phyloP scores from a whole-genome alignment of 352 stramenopile genomes.

The Hyaloperonospora brassicae region DNA sequence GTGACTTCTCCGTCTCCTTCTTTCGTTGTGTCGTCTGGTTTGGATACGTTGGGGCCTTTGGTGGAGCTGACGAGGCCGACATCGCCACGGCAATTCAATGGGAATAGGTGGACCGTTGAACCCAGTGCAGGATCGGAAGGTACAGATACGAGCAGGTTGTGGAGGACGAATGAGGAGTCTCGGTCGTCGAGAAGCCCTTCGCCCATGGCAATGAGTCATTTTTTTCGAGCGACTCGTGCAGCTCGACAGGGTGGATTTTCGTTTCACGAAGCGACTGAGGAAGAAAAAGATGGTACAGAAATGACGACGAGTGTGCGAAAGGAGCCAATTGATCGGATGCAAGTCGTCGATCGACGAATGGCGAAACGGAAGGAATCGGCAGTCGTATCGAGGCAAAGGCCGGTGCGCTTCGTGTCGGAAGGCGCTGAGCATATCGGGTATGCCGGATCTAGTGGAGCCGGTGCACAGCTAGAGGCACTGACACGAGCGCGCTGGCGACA shows the following conservation, averaged over 20 bases:
- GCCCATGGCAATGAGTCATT: conserved; percentile 14
- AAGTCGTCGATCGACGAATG: conserved; percentile 1
- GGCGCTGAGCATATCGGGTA: conserved; percentile 2
- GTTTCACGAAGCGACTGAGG: conserved; percentile 13
- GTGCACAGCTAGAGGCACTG: conserved; percentile 14
- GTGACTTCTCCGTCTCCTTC: conserved; percentile 12
- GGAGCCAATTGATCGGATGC: not conserved
- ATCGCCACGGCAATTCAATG: conserved; percentile 2
- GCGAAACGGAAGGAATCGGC: conserved; percentile 12
- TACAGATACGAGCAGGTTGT: not conserved
- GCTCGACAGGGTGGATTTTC: conserved; percentile 13
- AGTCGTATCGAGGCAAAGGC: conserved; percentile 15
- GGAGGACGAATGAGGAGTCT: conserved; percentile 3
- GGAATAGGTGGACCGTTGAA: conserved; percentile 8
- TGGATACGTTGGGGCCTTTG: conserved; percentile 8
- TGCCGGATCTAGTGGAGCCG: conserved; percentile 13
- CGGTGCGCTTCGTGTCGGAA: conserved; percentile 16
- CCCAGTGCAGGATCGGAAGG: conserved; percentile 1
- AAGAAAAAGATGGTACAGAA: conserved; percentile 8
- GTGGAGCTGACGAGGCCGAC: conserved; percentile 12
- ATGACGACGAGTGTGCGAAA: not conserved
- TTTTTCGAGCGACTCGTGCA: conserved; percentile 9
- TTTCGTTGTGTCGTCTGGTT: conserved; percentile 4
- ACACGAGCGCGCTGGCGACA: conserved; percentile 19
- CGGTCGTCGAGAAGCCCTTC: conserved; percentile 5